Conservation (phyloP, 2,329 filamentous ascomycete genomes). For the Colletotrichum aenigma region DNA sequence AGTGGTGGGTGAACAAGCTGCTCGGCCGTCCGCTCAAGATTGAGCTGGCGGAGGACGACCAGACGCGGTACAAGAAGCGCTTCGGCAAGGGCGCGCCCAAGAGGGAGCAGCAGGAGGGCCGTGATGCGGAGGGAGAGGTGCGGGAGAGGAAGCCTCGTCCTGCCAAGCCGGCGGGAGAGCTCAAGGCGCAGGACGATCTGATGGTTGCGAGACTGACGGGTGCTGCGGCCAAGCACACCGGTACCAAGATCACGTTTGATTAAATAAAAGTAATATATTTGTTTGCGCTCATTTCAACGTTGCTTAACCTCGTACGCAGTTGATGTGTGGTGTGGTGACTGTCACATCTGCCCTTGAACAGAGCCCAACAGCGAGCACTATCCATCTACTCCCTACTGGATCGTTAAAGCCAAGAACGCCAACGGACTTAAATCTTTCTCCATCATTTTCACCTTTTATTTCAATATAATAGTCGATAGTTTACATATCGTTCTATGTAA, state of each 20-base stretch:
- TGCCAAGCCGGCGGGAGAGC: conserved; percentile 25
- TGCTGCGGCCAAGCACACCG: conserved; percentile 77
- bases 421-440: accelerated
- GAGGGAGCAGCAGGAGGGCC: conserved; percentile 31
- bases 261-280: conserved; percentile 35
- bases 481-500: accelerated
- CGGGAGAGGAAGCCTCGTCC: conserved; percentile 38
- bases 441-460: too few relatives aligned
- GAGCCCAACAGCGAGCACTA: too few relatives aligned
- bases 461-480: too few relatives aligned
- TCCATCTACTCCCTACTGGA: too few relatives aligned
- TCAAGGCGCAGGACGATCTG: conserved; percentile 51
- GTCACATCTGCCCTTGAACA: too few relatives aligned
- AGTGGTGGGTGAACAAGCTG: conserved; percentile 87
- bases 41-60: conserved; percentile 92
- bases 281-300: background rate
- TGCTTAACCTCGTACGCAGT: too few relatives aligned
- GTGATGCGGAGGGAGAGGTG: conserved; percentile 15
- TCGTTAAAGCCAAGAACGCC: too few relatives aligned
- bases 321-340: too few relatives aligned
- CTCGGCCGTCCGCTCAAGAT: conserved; percentile 81
- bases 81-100: conserved; percentile 75
- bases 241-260: conserved; percentile 85
- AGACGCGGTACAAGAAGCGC: conserved; percentile 89
- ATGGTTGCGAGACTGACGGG: conserved; percentile 71